These are phyloP conservation scores for Afroboletus lepidellus DNA, from an alignment of 1,284 basidiomycete genomes.

Conservation along the genomic window DNA sequence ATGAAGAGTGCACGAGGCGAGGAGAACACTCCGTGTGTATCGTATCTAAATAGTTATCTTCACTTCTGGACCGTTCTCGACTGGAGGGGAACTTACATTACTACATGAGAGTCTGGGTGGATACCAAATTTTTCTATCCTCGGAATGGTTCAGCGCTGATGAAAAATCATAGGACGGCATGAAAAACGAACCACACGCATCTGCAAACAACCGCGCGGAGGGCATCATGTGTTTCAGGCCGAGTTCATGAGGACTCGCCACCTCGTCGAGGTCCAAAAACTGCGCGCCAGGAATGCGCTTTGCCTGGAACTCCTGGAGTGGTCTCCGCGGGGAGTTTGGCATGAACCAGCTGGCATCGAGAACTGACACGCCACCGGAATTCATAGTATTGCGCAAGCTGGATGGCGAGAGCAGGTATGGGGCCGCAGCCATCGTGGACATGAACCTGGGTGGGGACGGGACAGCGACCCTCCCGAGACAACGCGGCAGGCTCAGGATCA, in stretches of 20 bases:
- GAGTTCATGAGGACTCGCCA: slow-evolving; percentile 66
- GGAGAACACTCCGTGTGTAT: slow-evolving; percentile 85
- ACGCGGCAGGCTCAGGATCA: slow-evolving; percentile 5
- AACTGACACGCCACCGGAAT: slow-evolving; percentile 43
- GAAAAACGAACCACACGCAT: slow-evolving; percentile 68
- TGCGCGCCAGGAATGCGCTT: slow-evolving; percentile 74
- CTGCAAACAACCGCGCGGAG: slow-evolving; percentile 64
- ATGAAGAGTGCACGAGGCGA: slow-evolving; percentile 89
- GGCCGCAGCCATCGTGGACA: slow-evolving; percentile 36
- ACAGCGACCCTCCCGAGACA: slow-evolving; percentile 14
- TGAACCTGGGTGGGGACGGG: slow-evolving; percentile 16
- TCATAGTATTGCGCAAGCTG: slow-evolving; percentile 42
- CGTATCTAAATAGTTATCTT: slow-evolving; percentile 58
- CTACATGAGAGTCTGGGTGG: slow-evolving; percentile 72
- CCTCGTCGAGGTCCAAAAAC: slow-evolving; percentile 83
- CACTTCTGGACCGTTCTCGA: slow-evolving; percentile 6
- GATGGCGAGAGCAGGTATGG: slow-evolving; percentile 56
- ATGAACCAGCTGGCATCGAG: slow-evolving; percentile 88
- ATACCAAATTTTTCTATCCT: slow-evolving; percentile 73
- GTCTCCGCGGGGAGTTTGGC: slow-evolving; percentile 74
- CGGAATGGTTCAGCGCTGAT: slow-evolving; percentile 9
- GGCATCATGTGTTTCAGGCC: slow-evolving; percentile 97
- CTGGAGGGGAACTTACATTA: slow-evolving; percentile 53
- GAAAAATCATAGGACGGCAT: not conserved
- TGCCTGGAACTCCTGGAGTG: slow-evolving; percentile 61